Percentiles rank a stretch among this genome's conserved stretches.
Conservation (phyloP, 2,329 filamentous ascomycete species). For the Tolypocladium nubicola region DNA sequence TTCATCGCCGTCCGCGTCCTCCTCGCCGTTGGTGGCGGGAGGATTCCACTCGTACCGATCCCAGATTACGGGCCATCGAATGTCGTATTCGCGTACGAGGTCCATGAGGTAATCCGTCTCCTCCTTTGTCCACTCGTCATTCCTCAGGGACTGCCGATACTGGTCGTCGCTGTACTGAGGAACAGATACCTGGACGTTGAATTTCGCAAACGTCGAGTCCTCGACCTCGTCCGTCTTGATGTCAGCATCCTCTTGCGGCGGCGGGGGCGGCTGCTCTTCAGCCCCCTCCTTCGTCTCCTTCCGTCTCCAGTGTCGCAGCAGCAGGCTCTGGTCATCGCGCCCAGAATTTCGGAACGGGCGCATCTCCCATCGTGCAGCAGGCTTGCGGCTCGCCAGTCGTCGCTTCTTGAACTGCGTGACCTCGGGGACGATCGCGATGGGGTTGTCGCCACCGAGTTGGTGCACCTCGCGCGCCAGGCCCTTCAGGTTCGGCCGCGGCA, state of each 20-base stretch:
- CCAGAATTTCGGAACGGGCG: slow-evolving; percentile 68
- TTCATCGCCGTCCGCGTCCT: slow-evolving; percentile 32
- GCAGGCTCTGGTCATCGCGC: slow-evolving; percentile 53
- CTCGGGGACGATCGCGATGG: slow-evolving; percentile 55
- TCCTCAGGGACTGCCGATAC: slow-evolving; percentile 66
- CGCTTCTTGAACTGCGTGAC: slow-evolving; percentile 49
- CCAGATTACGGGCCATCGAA: slow-evolving; percentile 85
- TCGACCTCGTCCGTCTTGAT: slow-evolving; percentile 25
- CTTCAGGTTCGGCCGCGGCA: slow-evolving; percentile 49
- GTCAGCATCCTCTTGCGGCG: slow-evolving; percentile 18
- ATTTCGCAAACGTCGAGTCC: slow-evolving; percentile 69
- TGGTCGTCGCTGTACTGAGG: slow-evolving; percentile 81
- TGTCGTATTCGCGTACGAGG: slow-evolving; percentile 65
- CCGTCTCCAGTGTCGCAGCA: slow-evolving; percentile 72
- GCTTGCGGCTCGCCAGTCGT: slow-evolving; percentile 42
- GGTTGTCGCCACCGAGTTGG: slow-evolving; percentile 54
- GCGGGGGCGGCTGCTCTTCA: slow-evolving; percentile 17
- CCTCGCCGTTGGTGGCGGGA: slow-evolving; percentile 31
- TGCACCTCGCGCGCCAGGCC: slow-evolving; percentile 57
- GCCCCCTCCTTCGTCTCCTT: slow-evolving; percentile 33
- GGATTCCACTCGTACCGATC: slow-evolving; percentile 77
- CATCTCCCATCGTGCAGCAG: slow-evolving; percentile 54
- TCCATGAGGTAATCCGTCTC: slow-evolving; percentile 88
- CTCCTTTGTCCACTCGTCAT: slow-evolving; percentile 74
- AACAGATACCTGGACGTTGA: slow-evolving; percentile 69